Evolutionary conservation across 1,284 basidiomycete genomes (phyloP), one percentile per base, ranked within the genome.

Genomic region (Trametes versicolor): DNA sequence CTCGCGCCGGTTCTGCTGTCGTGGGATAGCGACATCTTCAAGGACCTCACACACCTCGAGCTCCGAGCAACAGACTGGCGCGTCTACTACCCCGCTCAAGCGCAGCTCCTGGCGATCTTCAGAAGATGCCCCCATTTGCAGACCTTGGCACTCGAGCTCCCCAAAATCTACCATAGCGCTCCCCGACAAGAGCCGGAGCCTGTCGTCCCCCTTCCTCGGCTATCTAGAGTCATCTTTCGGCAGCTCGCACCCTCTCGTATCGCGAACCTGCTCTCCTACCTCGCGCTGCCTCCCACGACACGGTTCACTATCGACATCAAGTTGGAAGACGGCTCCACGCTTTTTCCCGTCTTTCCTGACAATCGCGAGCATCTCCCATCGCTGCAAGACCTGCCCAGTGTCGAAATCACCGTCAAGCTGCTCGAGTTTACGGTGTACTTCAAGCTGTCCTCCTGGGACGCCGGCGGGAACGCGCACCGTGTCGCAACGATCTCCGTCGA

Each of bases 161-260:
- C 15, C 39, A 8, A 41, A 4, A 8, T 27, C 23, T 13, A 10
- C 13, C 23, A 49, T 25, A 27, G 13, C 27, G 23, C 47, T 19
- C 37, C 34, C 29, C 13, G 34, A 2, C 29, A 23, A 10, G 57
- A 59, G n/a, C 29, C 25, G 8, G 17, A 19, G 25, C 49, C 27
- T 48, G 21, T 51, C 32, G 29, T 59, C 25, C 39, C 58, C 37
- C 49, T 59, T 29, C 58, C 49, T 25, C 25, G 19, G 19, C 49
- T 59, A 17, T 25, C 36, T 13, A 43, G 15, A 8, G n/a, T 50
- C 23, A 32, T 13, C 12, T 23, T 51, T 34, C 23, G 29, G 25
- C 25, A 12, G 21, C 48, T 41, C 37, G 15, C 19, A 12, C 58
- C 58, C 2, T 10, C 23, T 13, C 15, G 13, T 12, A 27, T 59